Base-by-base conservation (phyloP, 2,329 filamentous ascomycete species). In the Neurospora sp. region DNA sequence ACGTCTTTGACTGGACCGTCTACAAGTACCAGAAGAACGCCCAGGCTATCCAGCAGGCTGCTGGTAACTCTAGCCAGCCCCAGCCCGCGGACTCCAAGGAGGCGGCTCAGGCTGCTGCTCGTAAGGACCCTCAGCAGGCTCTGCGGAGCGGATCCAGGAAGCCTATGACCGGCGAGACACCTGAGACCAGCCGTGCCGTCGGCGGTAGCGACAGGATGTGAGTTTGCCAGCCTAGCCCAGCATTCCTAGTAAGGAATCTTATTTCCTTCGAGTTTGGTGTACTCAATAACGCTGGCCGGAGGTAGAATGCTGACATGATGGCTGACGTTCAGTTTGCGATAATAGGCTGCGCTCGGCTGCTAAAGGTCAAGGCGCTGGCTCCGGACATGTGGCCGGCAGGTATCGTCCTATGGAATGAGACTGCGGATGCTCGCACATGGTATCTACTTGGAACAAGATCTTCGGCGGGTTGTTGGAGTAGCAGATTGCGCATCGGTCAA, bases 1-100 rank as follows among this genome's bases (percentile, higher is more conserved):
- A 99, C 77, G 96, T 99, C 77, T 99, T 99, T 78, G 96, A 99
- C 84, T 99, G 96, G 96, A 99, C 96, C 71, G 96, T 98, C 78
- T 98, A 97, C 89, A 98, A 98, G 86, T 97, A 98, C 87, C 94
- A 97, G 88, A 97, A 97, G 90, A 98, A 97, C 77, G 94, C 94
- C 69, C 92, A 96, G 84, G 93, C 93, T 78, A 97, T 97, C 81
- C 92, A 92, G 76, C 91, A 95, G 81, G 92, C 75, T 74, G 86
- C 87, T 77, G 88, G 73, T 23, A 74, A 74, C 72, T 69, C 89
- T 74, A 87, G 85, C 85, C 71, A 83, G 85, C 71, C 83, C 87
- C 76, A 85, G 86, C 79, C 70, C 40, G 71, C 68, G 23, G 69
- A 70, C 39, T 57, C 67, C 67, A 70, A 70, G 69, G 69, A 70